phyloP scores from a whole-genome alignment of 2,329 filamentous ascomycete species.

The Rhynchosporium graminicola region DNA sequence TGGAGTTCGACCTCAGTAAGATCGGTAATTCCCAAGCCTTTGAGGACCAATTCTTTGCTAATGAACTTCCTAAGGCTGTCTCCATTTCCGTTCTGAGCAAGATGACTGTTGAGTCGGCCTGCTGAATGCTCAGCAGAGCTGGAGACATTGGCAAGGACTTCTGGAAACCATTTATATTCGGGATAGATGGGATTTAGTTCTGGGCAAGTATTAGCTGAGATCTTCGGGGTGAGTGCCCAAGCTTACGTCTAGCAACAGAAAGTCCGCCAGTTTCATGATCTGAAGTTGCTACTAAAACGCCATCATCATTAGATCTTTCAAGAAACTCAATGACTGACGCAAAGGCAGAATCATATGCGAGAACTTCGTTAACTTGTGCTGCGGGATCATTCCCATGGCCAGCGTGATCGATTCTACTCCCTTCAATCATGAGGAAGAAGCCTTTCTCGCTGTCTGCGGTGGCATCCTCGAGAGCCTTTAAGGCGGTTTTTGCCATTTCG shows the following conservation, averaged over 20 bases:
- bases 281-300: slow-evolving; percentile 83
- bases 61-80: slow-evolving; percentile 61
- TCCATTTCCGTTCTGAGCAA: slow-evolving; percentile 41
- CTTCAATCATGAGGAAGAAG: slow-evolving; percentile 99
- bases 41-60: slow-evolving; percentile 63
- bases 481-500: slow-evolving; percentile 85
- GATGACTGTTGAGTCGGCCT: slow-evolving; percentile 59
- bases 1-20: slow-evolving; percentile 70
- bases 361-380: slow-evolving; percentile 84
- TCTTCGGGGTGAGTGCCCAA: background rate
- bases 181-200: slow-evolving; percentile 64
- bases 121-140: slow-evolving; percentile 72
- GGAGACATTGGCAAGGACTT: slow-evolving; percentile 77
- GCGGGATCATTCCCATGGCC: slow-evolving; percentile 84
- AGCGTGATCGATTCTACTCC: slow-evolving; percentile 92
- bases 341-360: slow-evolving; percentile 93
- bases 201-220: slow-evolving; percentile 30
- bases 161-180: slow-evolving; percentile 78
- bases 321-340: slow-evolving; percentile 82
- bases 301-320: slow-evolving; percentile 68
- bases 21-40: slow-evolving; percentile 76
- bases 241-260: slow-evolving; percentile 72
- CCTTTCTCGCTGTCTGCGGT: slow-evolving; percentile 84
- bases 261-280: slow-evolving; percentile 97
- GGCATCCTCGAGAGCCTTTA: slow-evolving; percentile 76